These are phyloP conservation scores for Termitomyces sp. DNA, from an alignment of 768 basidiomycete species.

Conservation along the genomic window DNA sequence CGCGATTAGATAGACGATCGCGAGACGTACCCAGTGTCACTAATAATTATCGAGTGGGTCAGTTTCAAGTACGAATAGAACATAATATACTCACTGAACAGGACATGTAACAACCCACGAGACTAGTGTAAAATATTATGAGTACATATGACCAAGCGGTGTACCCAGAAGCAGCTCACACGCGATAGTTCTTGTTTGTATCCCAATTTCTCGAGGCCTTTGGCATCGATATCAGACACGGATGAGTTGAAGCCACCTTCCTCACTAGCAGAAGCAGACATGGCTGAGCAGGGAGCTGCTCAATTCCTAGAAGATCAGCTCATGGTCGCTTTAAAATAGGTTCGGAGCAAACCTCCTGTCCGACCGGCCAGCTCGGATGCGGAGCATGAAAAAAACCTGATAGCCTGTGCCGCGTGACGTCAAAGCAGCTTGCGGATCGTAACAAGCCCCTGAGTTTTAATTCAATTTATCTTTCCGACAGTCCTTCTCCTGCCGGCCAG, in stretches of 20 bases:
- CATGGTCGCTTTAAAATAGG: not conserved
- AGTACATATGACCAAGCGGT: not conserved
- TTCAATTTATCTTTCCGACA: no score
- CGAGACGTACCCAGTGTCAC: constrained; percentile 46
- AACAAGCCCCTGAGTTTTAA: not conserved
- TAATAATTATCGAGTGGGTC: constrained; percentile 14
- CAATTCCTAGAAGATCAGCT: not conserved
- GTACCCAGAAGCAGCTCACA: constrained; percentile 26
- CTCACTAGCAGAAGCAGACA: constrained; percentile 3
- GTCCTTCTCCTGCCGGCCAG: not conserved
- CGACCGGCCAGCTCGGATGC: not conserved
- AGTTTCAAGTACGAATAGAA: not conserved
- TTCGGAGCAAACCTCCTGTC: not conserved
- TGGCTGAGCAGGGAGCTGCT: not conserved
- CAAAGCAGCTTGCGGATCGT: not conserved
- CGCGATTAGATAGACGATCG: not conserved
- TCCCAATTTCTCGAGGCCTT: constrained; percentile 48
- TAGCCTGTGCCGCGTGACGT: not conserved
- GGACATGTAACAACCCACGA: constrained; percentile 50
- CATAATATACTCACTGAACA: constrained; percentile 45
- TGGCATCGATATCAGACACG: constrained; percentile 15
- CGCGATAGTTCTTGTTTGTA: constrained; percentile 56
- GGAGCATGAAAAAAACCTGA: not conserved
- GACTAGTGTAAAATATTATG: constrained; percentile 28
- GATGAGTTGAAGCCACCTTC: not conserved